Base-by-base conservation (phyloP, 2,329 filamentous ascomycete genomes). In the Phoma herbarum region DNA sequence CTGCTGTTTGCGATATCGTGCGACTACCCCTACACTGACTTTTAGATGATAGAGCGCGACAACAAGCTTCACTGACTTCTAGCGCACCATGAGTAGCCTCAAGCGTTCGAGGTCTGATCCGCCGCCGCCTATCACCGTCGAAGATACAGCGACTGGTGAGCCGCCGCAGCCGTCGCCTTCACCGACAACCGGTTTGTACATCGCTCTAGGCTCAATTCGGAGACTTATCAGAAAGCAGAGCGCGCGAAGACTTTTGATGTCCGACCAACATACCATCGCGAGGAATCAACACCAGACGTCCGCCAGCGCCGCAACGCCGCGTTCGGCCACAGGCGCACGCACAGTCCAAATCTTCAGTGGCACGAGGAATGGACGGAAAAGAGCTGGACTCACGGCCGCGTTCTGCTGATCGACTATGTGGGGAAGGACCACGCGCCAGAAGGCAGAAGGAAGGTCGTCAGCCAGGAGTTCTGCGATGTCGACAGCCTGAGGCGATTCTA, bases 361-460 rank as follows among this genome's bases (percentile, higher is more conserved):
- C 72, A 71, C 37, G 66, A 73, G 35, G 66, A 70, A 45, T 77
- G 75, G 74, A 75, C 68, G n/a, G 68, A 72, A 28, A 64, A 75
- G 23, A 75, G 68, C 52, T 79, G 74, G 73, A 67, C 67, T 25
- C 64, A 76, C 22, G 81, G 82, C 12, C 78, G 83, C 33, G 81
- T 84, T 6, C 70, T 85, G 59, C 75, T 85, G 54, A 80, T 85
- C 41, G 82, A 85, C 67, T 84, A 83, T 66, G 73, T 83, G 29
- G 68, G 66, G 9, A 72, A 64, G 61, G 77, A 79, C 23, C 73
- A 78, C 50, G 73, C 68, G n/a, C 70, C 70, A 18, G 67, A 72
- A 33, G 76, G 75, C 35, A 74, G 77, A 53, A 74, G 78, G 45
- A 81, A 80, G 61, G 79, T 84, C 25, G 69, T 78, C 11, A 81